A percentile compares a stretch with the other conserved stretches of the same genome.
These are phyloP conservation scores for Lactarius hengduanensis DNA, from an alignment of 768 basidiomycete genomes.

Conservation along the genomic window DNA sequence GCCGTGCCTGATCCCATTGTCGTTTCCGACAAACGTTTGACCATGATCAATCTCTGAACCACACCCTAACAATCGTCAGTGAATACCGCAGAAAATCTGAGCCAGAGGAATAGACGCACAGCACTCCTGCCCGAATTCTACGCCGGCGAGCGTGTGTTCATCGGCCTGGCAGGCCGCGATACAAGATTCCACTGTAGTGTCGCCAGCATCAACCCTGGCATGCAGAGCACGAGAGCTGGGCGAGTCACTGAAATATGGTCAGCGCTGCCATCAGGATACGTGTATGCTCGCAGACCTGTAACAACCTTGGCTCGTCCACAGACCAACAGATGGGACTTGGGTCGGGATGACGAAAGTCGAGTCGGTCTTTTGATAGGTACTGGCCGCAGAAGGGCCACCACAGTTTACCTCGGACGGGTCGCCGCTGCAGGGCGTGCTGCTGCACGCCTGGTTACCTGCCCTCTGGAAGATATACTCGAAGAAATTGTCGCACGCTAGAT, in stretches of 20 bases:
- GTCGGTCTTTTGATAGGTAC: slow-evolving; percentile 56
- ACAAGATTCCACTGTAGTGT: slow-evolving; percentile 63
- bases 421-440: slow-evolving; percentile 54
- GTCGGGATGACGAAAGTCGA: slow-evolving; percentile 47
- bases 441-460: slow-evolving; percentile 46
- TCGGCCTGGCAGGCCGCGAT: slow-evolving; percentile 64
- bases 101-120: slow-evolving; percentile 45
- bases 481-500: slow-evolving; percentile 11
- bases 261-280: background rate
- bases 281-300: slow-evolving; percentile 48
- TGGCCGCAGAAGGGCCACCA: slow-evolving; percentile 41
- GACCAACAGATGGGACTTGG: slow-evolving; percentile 53
- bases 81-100: background rate
- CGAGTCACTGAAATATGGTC: slow-evolving; percentile 35
- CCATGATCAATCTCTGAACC: background rate
- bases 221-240: slow-evolving; percentile 36
- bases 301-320: slow-evolving; percentile 71
- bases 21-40: background rate
- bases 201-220: slow-evolving; percentile 38
- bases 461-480: slow-evolving; percentile 49
- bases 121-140: slow-evolving; percentile 70
- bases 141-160: slow-evolving; percentile 66
- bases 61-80: background rate
- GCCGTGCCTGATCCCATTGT: background rate
- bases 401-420: slow-evolving; percentile 60